A percentile compares a stretch with the other conserved stretches of the same genome.
These are phyloP conservation scores for Epichloe sylvatica DNA, from an alignment of 2,329 filamentous ascomycete species.

Conservation along the genomic window DNA sequence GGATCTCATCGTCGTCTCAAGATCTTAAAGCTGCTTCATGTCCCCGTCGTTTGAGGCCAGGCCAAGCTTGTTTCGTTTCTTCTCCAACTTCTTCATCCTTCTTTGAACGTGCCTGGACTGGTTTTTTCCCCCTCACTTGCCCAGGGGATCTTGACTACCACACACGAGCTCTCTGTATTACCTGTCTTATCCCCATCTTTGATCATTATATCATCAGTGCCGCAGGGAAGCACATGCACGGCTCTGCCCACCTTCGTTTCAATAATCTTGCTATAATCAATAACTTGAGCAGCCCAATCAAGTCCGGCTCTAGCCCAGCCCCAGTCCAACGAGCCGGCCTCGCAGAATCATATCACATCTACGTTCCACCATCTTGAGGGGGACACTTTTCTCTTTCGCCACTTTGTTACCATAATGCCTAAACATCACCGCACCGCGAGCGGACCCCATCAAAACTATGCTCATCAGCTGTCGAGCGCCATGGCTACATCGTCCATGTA, in stretches of 20 bases:
- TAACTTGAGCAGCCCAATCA: conserved; percentile 5
- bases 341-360: conserved; percentile 2
- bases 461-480: conserved; percentile 24
- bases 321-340: conserved; percentile 6
- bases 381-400: conserved; percentile 5
- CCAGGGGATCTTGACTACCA: conserved; percentile 6
- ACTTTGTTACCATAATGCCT: conserved; percentile 25
- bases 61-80: conserved; percentile 9
- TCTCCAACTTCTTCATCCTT: background rate
- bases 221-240: conserved; percentile 1
- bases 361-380: conserved; percentile 1
- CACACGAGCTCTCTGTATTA: conserved; percentile 6
- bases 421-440: conserved; percentile 30
- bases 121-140: background rate
- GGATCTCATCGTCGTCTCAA: conserved; percentile 1
- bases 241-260: conserved; percentile 11
- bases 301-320: conserved; percentile 1
- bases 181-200: conserved; percentile 12
- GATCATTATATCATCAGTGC: conserved; percentile 9
- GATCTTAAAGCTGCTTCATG: conserved; percentile 10
- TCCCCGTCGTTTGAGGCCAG: conserved; percentile 12
- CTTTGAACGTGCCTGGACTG: background rate
- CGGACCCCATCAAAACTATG: conserved; percentile 17
- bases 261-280: conserved; percentile 10
- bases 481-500: conserved; percentile 30